Conservation (phyloP, 352 stramenopile species). For the Phytopythium cucurbitacearum region DNA sequence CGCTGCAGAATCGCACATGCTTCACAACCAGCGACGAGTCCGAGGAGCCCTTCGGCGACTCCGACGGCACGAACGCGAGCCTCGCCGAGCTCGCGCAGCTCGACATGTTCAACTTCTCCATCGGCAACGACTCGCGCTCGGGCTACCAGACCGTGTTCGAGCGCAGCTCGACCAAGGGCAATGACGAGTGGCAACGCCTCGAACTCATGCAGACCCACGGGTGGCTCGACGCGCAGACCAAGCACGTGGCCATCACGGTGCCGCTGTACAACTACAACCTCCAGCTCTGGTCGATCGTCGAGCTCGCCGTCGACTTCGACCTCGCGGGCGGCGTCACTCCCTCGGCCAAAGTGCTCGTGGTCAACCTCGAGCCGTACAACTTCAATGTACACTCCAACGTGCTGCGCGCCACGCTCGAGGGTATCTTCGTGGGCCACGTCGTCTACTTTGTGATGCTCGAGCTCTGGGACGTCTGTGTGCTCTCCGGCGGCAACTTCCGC, state of each 20-base stretch:
- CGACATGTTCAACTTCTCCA: slow-evolving; percentile 59
- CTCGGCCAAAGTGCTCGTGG: slow-evolving; percentile 35
- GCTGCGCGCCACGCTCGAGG: slow-evolving; percentile 34
- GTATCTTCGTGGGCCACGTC: slow-evolving; percentile 41
- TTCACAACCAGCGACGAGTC: slow-evolving; percentile 33
- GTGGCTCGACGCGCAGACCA: slow-evolving; percentile 66
- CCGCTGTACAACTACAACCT: slow-evolving; percentile 60
- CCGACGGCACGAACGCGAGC: slow-evolving; percentile 29
- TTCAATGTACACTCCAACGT: slow-evolving; percentile 44
- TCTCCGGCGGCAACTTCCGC: slow-evolving; percentile 41
- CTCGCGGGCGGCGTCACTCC: slow-evolving; percentile 50
- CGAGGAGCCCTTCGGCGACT: slow-evolving; percentile 24
- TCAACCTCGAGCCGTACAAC: slow-evolving; percentile 70
- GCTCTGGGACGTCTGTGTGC: slow-evolving; percentile 60
- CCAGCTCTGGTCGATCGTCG: slow-evolving; percentile 56
- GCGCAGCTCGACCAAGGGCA: slow-evolving; percentile 31
- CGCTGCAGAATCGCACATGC: slow-evolving; percentile 34
- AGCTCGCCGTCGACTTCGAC: slow-evolving; percentile 54
- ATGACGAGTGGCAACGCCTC: slow-evolving; percentile 16
- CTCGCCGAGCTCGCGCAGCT: slow-evolving; percentile 21
- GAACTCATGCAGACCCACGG: slow-evolving; percentile 38
- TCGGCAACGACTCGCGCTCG: slow-evolving; percentile 27
- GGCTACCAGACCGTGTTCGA: slow-evolving; percentile 63
- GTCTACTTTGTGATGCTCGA: slow-evolving; percentile 60
- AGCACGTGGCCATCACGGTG: slow-evolving; percentile 46